phyloP scores from a whole-genome alignment of 2,329 filamentous ascomycete genomes.

The Escovopsis sp. region DNA sequence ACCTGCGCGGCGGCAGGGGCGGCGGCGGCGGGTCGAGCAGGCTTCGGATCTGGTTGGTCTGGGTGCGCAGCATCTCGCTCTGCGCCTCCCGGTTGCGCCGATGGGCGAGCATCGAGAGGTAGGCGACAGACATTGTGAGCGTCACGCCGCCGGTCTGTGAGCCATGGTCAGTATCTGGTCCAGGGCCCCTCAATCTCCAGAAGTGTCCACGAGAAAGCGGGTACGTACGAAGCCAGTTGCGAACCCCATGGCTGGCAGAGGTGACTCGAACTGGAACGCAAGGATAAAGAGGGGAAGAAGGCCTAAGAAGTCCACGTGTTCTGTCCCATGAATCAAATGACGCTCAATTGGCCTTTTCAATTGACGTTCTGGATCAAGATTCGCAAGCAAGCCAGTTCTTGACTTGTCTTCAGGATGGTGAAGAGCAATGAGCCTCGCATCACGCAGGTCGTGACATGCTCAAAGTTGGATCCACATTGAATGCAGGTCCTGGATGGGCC shows the following conservation, averaged over 20 bases:
- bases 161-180: slow-evolving; percentile 5
- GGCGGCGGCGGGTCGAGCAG: slow-evolving; percentile 34
- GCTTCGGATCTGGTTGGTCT: slow-evolving; percentile 36
- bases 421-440: no score
- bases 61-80: slow-evolving; percentile 38
- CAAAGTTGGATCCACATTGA: no score
- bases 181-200: background rate
- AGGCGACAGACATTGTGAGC: slow-evolving; percentile 57
- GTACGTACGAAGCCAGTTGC: slow-evolving; percentile 54
- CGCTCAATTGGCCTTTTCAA: no score
- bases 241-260: slow-evolving; percentile 45
- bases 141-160: slow-evolving; percentile 58
- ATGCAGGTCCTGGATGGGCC: no score
- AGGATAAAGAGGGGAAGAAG: no score
- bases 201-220: background rate
- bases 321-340: no score
- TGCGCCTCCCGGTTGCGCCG: slow-evolving; percentile 49
- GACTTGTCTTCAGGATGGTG: no score
- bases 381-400: no score
- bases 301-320: no score
- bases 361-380: no score
- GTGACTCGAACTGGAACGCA: no score
- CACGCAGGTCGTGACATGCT: no score
- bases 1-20: slow-evolving; percentile 32
- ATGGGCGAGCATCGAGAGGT: slow-evolving; percentile 56